These are phyloP conservation scores for Blepharisma japonicum DNA, from an alignment of 73 alveolate genomes.

Conservation along the genomic window DNA sequence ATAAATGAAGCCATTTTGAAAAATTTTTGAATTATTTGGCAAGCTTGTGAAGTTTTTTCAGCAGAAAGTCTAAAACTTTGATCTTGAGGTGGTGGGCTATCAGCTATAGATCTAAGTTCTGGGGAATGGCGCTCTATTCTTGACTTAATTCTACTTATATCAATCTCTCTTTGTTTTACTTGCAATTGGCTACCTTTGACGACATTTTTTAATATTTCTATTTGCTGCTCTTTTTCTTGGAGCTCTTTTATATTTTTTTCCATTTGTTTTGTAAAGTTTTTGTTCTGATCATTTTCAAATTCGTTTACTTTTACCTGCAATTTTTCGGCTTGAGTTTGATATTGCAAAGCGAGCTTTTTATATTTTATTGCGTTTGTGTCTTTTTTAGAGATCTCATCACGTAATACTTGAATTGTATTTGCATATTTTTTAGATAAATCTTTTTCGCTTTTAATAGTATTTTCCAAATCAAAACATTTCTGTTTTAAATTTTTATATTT, in stretches of 20 bases:
- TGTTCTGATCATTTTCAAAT: neutral
- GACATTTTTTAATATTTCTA: neutral
- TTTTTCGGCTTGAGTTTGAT: neutral
- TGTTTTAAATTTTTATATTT: neutral
- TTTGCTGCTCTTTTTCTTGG: slow-evolving; percentile 26
- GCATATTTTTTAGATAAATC: neutral
- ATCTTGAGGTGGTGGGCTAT: too few relatives aligned
- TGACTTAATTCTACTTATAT: too few relatives aligned
- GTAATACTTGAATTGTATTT: neutral
- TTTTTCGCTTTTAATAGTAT: neutral
- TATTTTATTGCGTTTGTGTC: slow-evolving; percentile 1
- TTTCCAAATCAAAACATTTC: neutral
- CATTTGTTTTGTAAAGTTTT: neutral
- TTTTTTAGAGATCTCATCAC: slow-evolving; percentile 25
- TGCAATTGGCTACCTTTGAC: neutral
- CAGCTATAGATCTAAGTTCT: too few relatives aligned
- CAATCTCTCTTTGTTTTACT: neutral
- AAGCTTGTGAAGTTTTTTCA: too few relatives aligned
- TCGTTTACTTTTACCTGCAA: neutral
- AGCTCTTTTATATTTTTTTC: slow-evolving; percentile 15
- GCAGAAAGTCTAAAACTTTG: too few relatives aligned
- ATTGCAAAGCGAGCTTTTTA: neutral
- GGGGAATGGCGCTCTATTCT: too few relatives aligned
- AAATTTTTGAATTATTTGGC: too few relatives aligned
- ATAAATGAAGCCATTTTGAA: too few relatives aligned